These are phyloP conservation scores for Blastocrithidia nonstop DNA, from an alignment of 208 protist species.

Conservation along the genomic window DNA sequence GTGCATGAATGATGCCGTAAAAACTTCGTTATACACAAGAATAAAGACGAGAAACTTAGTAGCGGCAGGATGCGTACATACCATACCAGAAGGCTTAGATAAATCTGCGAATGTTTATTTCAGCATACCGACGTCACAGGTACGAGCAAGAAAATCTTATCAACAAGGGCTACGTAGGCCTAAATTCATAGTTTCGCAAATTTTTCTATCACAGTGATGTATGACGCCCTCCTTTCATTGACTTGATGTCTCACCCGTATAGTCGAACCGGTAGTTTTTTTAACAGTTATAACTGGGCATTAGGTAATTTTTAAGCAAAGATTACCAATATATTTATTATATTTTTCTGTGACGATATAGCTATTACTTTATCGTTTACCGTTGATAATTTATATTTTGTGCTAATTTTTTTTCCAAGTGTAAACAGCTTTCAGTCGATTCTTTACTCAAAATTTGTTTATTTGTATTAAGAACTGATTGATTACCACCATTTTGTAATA, in stretches of 20 bases:
- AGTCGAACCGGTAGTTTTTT: slow-evolving; percentile 71
- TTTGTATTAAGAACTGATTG: no score
- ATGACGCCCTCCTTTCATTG: slow-evolving; percentile 75
- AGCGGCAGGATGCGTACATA: slow-evolving; percentile 63
- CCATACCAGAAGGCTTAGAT: slow-evolving; percentile 82
- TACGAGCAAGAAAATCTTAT: slow-evolving; percentile 83
- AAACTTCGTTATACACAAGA: slow-evolving; percentile 83
- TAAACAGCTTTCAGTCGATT: neutral
- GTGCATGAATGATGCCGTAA: slow-evolving; percentile 72
- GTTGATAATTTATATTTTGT: neutral
- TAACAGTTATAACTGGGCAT: slow-evolving; percentile 83
- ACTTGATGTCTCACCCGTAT: slow-evolving; percentile 82
- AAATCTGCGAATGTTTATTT: slow-evolving; percentile 59
- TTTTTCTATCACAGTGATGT: slow-evolving; percentile 89
- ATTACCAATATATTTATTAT: slow-evolving; percentile 4
- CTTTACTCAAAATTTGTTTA: neutral
- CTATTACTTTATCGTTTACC: neutral
- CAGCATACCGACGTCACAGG: slow-evolving; percentile 72
- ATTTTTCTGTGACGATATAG: neutral
- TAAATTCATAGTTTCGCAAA: slow-evolving; percentile 82
- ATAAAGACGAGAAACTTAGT: slow-evolving; percentile 77
- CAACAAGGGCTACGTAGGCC: slow-evolving; percentile 82
- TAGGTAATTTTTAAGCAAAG: slow-evolving; percentile 72
- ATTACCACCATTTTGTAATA: no score
- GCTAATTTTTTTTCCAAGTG: neutral